A percentile compares a stretch with the other conserved stretches of the same genome.
These are phyloP conservation scores for Flaveria floridana DNA, from an alignment of 140 eudicot species.

Conservation along the genomic window DNA sequence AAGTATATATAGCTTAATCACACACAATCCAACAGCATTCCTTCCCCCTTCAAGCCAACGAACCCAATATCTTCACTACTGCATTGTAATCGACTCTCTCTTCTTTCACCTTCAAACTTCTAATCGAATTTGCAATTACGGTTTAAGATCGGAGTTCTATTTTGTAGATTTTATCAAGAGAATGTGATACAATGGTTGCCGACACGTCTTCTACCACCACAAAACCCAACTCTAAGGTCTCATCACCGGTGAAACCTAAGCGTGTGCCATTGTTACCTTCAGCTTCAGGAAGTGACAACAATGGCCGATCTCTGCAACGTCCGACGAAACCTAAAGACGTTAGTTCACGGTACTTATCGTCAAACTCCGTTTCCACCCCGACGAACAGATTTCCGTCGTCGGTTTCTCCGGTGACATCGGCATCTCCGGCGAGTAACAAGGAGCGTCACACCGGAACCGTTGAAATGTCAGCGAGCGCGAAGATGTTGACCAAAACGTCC, in stretches of 20 bases:
- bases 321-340: conserved; percentile 53
- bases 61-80: background rate
- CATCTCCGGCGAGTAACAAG: conserved; percentile 22
- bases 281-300: conserved; percentile 45
- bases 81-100: background rate
- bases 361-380: conserved; percentile 29
- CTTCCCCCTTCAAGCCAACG: background rate
- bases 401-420: conserved; percentile 32
- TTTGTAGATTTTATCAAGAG: background rate
- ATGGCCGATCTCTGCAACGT: conserved; percentile 49
- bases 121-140: background rate
- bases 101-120: background rate
- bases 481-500: conserved; percentile 45
- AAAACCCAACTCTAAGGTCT: conserved; percentile 43
- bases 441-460: conserved; percentile 36
- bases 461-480: conserved; percentile 51
- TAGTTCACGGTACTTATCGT: conserved; percentile 56
- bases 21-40: conserved; percentile 16
- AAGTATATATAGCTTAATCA: conserved; percentile 11
- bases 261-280: conserved; percentile 62
- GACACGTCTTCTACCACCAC: conserved; percentile 39
- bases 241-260: conserved; percentile 37
- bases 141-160: background rate
- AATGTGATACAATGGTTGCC: conserved; percentile 35
- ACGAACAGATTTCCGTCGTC: conserved; percentile 43